Evolutionary conservation across 1,284 basidiomycete species (phyloP).

Genomic region (Pseudozyma tsukubaensis): DNA sequence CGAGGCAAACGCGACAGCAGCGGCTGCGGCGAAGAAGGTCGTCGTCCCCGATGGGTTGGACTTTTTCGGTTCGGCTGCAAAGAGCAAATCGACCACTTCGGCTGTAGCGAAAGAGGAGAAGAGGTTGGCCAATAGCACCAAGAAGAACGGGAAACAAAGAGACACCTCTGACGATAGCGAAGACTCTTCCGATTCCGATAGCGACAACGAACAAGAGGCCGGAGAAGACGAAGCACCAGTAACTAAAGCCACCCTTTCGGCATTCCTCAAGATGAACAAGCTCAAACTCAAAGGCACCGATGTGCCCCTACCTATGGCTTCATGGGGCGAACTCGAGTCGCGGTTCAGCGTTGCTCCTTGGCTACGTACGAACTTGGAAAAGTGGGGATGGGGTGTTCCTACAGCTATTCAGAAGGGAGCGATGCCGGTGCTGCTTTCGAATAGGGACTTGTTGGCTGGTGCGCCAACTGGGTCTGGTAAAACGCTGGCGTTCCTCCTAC

Average conservation of each 20-base stretch:
- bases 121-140: no score
- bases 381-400: conserved; percentile 61
- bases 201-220: conserved; percentile 12
- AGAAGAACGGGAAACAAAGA: conserved; percentile 25
- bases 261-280: conserved; percentile 58
- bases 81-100: conserved; percentile 71
- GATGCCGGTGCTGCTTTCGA: conserved; percentile 67
- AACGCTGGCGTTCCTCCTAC: conserved; percentile 65
- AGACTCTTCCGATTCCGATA: conserved; percentile 16
- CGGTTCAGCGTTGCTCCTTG: conserved; percentile 52
- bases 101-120: conserved; percentile 27
- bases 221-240: conserved; percentile 22
- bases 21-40: conserved; percentile 22
- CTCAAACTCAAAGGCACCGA: conserved; percentile 70
- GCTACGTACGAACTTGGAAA: conserved; percentile 51
- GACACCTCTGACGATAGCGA: conserved; percentile 7
- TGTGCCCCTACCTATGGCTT: conserved; percentile 67
- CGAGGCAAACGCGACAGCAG: background rate
- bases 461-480: conserved; percentile 67
- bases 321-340: conserved; percentile 63
- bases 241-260: conserved; percentile 56
- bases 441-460: conserved; percentile 61
- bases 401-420: conserved; percentile 69
- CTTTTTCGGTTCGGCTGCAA: conserved; percentile 54
- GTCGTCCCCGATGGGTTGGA: conserved; percentile 56